Evolutionary conservation across 2,329 filamentous ascomycete genomes (phyloP).

Genomic region (Scopulariopsis brevicaulis): DNA sequence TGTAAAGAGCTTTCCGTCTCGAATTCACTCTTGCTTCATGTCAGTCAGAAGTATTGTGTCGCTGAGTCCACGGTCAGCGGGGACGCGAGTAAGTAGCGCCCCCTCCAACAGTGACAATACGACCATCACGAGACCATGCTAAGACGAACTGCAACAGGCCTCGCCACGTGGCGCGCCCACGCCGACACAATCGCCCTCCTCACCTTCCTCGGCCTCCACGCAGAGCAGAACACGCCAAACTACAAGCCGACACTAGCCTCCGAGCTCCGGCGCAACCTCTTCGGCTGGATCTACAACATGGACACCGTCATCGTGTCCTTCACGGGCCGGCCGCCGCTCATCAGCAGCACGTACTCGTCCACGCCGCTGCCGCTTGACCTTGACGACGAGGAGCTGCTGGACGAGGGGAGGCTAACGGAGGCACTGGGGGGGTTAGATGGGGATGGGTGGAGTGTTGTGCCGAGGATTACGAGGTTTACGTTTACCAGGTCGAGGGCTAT

Average conservation of each 20-base stretch:
- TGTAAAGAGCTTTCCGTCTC: background rate
- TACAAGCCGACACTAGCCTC: background rate
- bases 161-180: background rate
- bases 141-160: background rate
- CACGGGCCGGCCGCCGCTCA: background rate
- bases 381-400: background rate
- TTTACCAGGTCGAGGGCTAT: background rate
- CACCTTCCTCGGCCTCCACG: background rate
- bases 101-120: background rate
- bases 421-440: background rate
- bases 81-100: background rate
- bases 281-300: background rate
- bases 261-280: background rate
- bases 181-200: background rate
- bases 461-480: background rate
- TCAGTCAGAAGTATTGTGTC: background rate
- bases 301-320: background rate
- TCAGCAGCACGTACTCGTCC: background rate
- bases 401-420: background rate
- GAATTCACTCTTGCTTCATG: background rate
- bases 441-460: background rate
- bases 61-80: background rate
- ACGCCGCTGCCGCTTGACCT: background rate
- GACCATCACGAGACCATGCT: background rate
- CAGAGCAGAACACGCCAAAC: background rate